These are phyloP conservation scores for Kodamaea neixiangensis DNA, from an alignment of 805 yeast species.

Conservation along the genomic window DNA sequence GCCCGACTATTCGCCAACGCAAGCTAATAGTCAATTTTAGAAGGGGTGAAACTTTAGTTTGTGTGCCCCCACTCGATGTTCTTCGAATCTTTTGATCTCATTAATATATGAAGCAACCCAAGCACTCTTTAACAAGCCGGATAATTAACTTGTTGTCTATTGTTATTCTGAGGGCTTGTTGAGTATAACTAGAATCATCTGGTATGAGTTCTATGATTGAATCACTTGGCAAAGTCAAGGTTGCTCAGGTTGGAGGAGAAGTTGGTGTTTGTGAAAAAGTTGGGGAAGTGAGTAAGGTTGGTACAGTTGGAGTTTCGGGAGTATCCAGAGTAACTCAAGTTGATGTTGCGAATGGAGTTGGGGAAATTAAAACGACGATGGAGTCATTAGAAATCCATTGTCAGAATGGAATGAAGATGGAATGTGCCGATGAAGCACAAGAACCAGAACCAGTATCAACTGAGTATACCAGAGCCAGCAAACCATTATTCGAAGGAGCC, in stretches of 20 bases:
- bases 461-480: constrained; percentile 26
- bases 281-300: background rate
- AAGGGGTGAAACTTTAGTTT: constrained; percentile 4
- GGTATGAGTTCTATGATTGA: background rate
- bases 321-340: no score
- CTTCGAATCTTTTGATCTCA: constrained; percentile 2
- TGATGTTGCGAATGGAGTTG: no score
- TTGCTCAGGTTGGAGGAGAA: background rate
- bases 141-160: background rate
- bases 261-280: background rate
- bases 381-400: background rate
- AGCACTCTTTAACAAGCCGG: background rate
- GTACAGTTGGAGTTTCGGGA: no score
- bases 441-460: constrained; percentile 24
- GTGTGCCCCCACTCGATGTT: constrained; percentile 4
- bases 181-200: background rate
- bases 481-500: constrained; percentile 45
- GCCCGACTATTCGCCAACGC: background rate
- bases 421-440: constrained; percentile 12
- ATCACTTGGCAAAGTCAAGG: no score
- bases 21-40: background rate
- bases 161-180: background rate
- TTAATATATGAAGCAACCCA: background rate
- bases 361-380: background rate
- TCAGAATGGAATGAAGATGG: background rate